phyloP scores from a whole-genome alignment of 495 filamentous ascomycete species.

The Trichoderma virens region DNA sequence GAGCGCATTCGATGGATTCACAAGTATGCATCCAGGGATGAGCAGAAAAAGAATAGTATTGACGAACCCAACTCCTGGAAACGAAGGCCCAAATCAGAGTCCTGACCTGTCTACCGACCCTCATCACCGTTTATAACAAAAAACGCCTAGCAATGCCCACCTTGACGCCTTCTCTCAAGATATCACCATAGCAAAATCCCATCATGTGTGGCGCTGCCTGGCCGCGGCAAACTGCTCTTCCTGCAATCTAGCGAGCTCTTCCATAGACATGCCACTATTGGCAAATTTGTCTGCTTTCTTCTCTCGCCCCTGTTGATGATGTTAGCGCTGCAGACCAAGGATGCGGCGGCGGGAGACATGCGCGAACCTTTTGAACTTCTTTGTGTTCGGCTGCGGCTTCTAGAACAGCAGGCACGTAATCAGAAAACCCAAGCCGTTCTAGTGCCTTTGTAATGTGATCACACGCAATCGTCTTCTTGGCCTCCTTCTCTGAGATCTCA shows the following conservation, averaged over 20 bases:
- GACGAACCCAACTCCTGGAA: background rate
- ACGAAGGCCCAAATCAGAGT: background rate
- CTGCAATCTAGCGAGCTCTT: slow-evolving; percentile 81
- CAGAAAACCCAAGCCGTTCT: slow-evolving; percentile 79
- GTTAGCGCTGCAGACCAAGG: slow-evolving; percentile 10
- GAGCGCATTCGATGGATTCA: background rate
- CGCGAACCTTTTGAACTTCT: slow-evolving; percentile 76
- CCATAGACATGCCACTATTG: slow-evolving; percentile 80
- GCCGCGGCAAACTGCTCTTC: slow-evolving; percentile 85
- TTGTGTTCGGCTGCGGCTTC: slow-evolving; percentile 87
- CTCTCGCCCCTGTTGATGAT: slow-evolving; percentile 64
- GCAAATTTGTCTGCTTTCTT: slow-evolving; percentile 97
- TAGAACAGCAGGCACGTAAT: slow-evolving; percentile 79
- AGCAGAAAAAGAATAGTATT: background rate
- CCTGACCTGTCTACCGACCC: background rate
- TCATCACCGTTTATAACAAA: background rate
- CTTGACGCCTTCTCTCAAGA: background rate
- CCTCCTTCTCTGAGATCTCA: slow-evolving; percentile 94
- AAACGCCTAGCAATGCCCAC: slow-evolving; percentile 6
- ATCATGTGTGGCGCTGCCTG: slow-evolving; percentile 36
- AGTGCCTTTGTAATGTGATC: slow-evolving; percentile 94
- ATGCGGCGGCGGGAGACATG: background rate
- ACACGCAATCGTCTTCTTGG: slow-evolving; percentile 96
- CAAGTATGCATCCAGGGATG: background rate
- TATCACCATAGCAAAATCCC: background rate